These are phyloP conservation scores for Cryptococcus floricola DNA, from an alignment of 1,284 basidiomycete species.

Conservation along the genomic window DNA sequence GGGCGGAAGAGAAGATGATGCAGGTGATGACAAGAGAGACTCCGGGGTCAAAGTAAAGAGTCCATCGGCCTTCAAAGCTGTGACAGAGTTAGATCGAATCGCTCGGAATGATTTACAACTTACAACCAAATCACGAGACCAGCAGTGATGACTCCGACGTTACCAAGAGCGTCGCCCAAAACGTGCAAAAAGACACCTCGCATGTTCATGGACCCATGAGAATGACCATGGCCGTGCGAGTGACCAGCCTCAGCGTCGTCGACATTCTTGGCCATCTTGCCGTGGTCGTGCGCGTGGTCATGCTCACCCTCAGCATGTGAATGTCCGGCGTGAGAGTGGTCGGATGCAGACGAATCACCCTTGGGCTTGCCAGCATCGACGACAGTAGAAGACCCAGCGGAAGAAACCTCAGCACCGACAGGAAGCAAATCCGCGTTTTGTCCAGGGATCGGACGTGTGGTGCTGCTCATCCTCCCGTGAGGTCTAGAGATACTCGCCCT, in stretches of 20 bases:
- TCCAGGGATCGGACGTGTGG: conserved; percentile 22
- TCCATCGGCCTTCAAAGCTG: conserved; percentile 51
- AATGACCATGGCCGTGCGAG: conserved; percentile 52
- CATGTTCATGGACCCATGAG: conserved; percentile 92
- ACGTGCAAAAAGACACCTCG: conserved; percentile 90
- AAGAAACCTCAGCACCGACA: conserved; percentile 1
- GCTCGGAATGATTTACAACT: conserved; percentile 14
- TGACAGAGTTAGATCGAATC: not conserved
- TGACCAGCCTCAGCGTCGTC: conserved; percentile 24
- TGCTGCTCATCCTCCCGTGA: conserved; percentile 9
- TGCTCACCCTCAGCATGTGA: conserved; percentile 11
- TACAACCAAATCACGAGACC: conserved; percentile 86
- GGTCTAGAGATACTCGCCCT: conserved; percentile 17
- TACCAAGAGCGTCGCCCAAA: conserved; percentile 92
- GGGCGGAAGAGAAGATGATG: conserved; percentile 93
- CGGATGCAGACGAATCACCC: not conserved
- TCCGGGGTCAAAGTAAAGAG: conserved; percentile 87
- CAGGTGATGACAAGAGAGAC: conserved; percentile 92
- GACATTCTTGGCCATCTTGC: conserved; percentile 21
- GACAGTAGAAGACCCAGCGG: conserved; percentile 12
- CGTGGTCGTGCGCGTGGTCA: conserved; percentile 21
- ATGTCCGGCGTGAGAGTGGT: not conserved
- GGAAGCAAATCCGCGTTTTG: conserved; percentile 34
- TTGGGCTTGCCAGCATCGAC: conserved; percentile 3
- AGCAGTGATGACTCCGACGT: conserved; percentile 93